Evolutionary conservation across 352 stramenopile species (phyloP).

Genomic region (Phytophthora crassamura): DNA sequence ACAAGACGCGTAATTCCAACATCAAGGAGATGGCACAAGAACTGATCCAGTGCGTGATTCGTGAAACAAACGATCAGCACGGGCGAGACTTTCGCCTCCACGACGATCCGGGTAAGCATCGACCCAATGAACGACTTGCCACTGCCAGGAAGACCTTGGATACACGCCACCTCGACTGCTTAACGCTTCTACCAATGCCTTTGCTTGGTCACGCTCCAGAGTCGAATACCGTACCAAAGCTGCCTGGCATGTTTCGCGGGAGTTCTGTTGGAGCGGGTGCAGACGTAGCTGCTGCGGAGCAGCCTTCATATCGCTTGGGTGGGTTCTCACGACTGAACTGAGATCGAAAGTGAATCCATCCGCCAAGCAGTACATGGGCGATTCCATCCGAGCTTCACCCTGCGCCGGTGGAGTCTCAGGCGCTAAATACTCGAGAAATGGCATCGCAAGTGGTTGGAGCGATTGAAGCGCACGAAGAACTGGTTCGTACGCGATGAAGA

Average conservation of each 20-base stretch:
- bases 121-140: slow-evolving; percentile 89
- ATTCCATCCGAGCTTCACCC: slow-evolving; percentile 30
- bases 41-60: slow-evolving; percentile 92
- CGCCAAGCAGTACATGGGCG: slow-evolving; percentile 40
- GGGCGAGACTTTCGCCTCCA: slow-evolving; percentile 45
- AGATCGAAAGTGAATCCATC: slow-evolving; percentile 45
- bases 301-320: slow-evolving; percentile 1
- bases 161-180: slow-evolving; percentile 73
- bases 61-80: slow-evolving; percentile 92
- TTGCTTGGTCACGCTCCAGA: slow-evolving; percentile 63
- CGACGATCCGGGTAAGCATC: slow-evolving; percentile 74
- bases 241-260: slow-evolving; percentile 24
- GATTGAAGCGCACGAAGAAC: slow-evolving; percentile 54
- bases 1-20: slow-evolving; percentile 61
- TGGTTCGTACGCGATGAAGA: slow-evolving; percentile 57
- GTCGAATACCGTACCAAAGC: slow-evolving; percentile 39
- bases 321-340: slow-evolving; percentile 17
- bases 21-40: slow-evolving; percentile 82
- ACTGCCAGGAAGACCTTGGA: slow-evolving; percentile 83
- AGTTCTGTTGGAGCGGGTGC: slow-evolving; percentile 23
- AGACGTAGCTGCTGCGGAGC: slow-evolving; percentile 21
- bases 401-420: slow-evolving; percentile 15
- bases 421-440: slow-evolving; percentile 51
- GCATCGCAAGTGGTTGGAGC: slow-evolving; percentile 28
- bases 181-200: slow-evolving; percentile 72